Evolutionary conservation across 139 green algal genomes (phyloP), one percentile per base, ranked within the genome.

Genomic region (Haematococcus lacustris): DNA sequence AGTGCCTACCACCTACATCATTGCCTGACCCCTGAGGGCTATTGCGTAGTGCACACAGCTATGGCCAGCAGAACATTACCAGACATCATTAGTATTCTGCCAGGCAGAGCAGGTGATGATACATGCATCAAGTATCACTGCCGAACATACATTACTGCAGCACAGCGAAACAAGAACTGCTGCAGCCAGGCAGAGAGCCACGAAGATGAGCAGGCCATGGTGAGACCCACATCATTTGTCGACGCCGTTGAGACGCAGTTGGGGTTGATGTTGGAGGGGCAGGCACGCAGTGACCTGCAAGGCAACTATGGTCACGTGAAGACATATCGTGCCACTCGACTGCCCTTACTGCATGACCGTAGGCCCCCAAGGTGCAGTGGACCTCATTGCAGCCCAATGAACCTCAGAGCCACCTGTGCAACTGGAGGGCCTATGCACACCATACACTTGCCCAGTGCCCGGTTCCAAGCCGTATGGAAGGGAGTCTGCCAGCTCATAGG

Each of bases 191-290:
- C n/a, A n/a, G n/a, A n/a, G 17, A 21, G 47, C 47, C 13, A 57
- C 53, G n/a, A n/a, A n/a, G n/a, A n/a, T n/a, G n/a, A n/a, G n/a
- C n/a, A n/a, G n/a, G n/a, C n/a, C n/a, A n/a, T n/a, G n/a, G n/a
- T n/a, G n/a, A n/a, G n/a, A 43, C 61, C 34, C 37, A 70, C 64
- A 30, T 70, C 64, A 51, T 70, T 70, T 34, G 64, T 70, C 3
- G 37, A 57, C 6, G 7, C 64, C 4, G 64, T 70, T 2, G 35
- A 33, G 37, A 70, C 64, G 23, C 64, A 70, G 38, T 70, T 70
- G 6, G 64, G 64, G 37, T 70, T 70, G 64, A 70, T 70, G 64
- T 70, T 70, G 9, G 37, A 53, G 4, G 64, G 64, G 23, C 64
- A 70, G n/a, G 64, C 33, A 4, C 64, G 35, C 35, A 70, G 37